These are phyloP conservation scores for Ceratobasidium sp. DNA, from an alignment of 1,284 basidiomycete genomes.

Conservation along the genomic window DNA sequence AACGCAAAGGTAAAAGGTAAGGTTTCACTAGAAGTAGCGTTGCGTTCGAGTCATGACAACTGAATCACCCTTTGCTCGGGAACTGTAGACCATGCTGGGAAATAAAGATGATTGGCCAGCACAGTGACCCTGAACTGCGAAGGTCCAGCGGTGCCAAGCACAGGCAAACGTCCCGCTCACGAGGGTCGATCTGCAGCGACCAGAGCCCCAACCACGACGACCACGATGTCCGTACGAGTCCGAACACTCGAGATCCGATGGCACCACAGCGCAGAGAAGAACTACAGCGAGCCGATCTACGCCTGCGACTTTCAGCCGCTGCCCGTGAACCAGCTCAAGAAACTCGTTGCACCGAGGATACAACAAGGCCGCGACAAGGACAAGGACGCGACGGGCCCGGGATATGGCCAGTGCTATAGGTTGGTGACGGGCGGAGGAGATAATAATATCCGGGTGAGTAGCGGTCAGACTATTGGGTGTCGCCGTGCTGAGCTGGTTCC, in stretches of 20 bases:
- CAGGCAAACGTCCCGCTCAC: conserved; percentile 8
- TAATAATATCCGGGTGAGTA: conserved; percentile 92
- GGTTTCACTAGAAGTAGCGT: too few species aligned
- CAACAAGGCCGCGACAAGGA: conserved; percentile 72
- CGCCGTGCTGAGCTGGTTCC: conserved; percentile 1
- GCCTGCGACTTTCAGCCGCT: conserved; percentile 92
- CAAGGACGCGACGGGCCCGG: conserved; percentile 55
- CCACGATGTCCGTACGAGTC: conserved; percentile 68
- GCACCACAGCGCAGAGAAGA: conserved; percentile 71
- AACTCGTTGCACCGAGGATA: conserved; percentile 54
- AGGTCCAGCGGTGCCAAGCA: conserved; percentile 32
- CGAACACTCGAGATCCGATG: conserved; percentile 89
- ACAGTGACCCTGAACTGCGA: conserved; percentile 24
- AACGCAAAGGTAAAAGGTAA: too few species aligned
- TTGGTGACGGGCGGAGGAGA: conserved; percentile 98
- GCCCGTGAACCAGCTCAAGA: conserved; percentile 58
- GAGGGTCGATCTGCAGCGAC: conserved; percentile 29
- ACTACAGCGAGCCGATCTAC: conserved; percentile 82
- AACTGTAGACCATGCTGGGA: background rate
- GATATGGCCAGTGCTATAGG: conserved; percentile 65
- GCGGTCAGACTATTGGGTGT: conserved; percentile 12
- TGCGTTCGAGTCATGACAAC: background rate
- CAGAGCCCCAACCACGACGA: background rate
- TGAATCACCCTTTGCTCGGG: background rate
- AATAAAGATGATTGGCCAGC: conserved; percentile 17